Evolutionary conservation across 805 yeast species (phyloP), one percentile per base, ranked within the genome.

Genomic region (Kazachstania psychrophila): DNA sequence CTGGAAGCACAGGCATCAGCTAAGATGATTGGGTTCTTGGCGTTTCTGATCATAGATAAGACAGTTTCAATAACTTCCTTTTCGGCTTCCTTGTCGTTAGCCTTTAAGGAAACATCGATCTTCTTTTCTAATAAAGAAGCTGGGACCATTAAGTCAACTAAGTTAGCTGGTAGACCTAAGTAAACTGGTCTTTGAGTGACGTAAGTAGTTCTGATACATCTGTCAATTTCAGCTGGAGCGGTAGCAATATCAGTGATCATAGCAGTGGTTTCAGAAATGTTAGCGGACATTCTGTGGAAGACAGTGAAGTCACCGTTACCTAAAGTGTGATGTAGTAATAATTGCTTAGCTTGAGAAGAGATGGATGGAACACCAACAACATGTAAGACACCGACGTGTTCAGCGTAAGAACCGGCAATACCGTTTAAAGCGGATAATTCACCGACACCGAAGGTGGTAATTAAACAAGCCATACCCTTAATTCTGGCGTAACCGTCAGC

Each of bases 391-490:
- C 33, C 33, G 33, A 30, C 33, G 24, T 30, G 33, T 22, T 30
- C 33, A 14, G 33, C 18, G 33, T 30, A 30, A 30, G 33, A 30
- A 30, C 33, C 33, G 33, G 33, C 33, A 30, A 30, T 30, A 30
- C 33, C 33, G 25, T 30, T 30, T 14, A 30, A 22, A 10, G 33
- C 33, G 12, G 33, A 30, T 20, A 30, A 9, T 22, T 30, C 33
- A 30, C 33, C 33, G 25, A 30, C 33, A 30, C 33, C 33, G 33
- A 30, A 30, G 11, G 33, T 30, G 25, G 33, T 30, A 25, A 30
- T 30, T 25, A 30, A n/a, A 30, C 25, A 24, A 19, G 33, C 33
- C 33, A 30, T 30, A 30, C 33, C 33, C 25, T 30, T 30, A 15
- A 30, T 25, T 30, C 33, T 30, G 15, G 33, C 33, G 33, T 30